Percentiles rank a stretch among this genome's conserved stretches.
Conservation (phyloP, 148 eudicot genomes). For the Euryodendron excelsum region DNA sequence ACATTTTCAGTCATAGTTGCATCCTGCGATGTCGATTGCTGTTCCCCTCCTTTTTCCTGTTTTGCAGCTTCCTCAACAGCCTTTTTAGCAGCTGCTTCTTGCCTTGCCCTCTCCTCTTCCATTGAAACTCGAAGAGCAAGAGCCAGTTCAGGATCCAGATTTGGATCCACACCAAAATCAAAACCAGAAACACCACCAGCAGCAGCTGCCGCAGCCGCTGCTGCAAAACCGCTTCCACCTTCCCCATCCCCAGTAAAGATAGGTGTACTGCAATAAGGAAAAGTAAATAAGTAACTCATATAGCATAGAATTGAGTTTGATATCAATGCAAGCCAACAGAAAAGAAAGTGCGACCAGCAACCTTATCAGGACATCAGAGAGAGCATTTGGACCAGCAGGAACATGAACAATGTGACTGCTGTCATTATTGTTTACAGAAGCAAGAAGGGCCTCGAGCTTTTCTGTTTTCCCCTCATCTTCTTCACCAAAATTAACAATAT, state of each 20-base stretch:
- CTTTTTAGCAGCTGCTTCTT: conserved; percentile 96
- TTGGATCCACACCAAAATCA: conserved; percentile 99
- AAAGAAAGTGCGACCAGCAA: conserved; percentile 20
- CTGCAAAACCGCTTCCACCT: conserved; percentile 94
- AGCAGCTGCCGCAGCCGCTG: conserved; percentile 90
- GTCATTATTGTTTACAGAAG: conserved; percentile 87
- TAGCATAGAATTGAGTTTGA: neutral
- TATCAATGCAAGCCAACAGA: neutral
- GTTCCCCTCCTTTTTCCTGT: conserved; percentile 65
- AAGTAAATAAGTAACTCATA: neutral
- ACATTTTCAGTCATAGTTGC: conserved; percentile 76
- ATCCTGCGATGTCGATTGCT: conserved; percentile 70
- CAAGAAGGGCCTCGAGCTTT: conserved; percentile 87
- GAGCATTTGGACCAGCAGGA: conserved; percentile 82
- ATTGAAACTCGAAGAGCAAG: conserved; percentile 96
- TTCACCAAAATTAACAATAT: conserved; percentile 95
- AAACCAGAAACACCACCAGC: conserved; percentile 92
- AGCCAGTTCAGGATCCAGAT: conserved; percentile 96
- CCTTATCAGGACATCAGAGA: conserved; percentile 91
- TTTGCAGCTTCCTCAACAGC: conserved; percentile 82
- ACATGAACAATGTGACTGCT: conserved; percentile 92
- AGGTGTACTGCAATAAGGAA: conserved; percentile 61
- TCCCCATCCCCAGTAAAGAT: conserved; percentile 96
- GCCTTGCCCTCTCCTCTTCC: conserved; percentile 99
- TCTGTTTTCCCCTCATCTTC: conserved; percentile 84